Evolutionary conservation across 495 filamentous ascomycete species (phyloP).

Genomic region (Neohortaea acidophila): DNA sequence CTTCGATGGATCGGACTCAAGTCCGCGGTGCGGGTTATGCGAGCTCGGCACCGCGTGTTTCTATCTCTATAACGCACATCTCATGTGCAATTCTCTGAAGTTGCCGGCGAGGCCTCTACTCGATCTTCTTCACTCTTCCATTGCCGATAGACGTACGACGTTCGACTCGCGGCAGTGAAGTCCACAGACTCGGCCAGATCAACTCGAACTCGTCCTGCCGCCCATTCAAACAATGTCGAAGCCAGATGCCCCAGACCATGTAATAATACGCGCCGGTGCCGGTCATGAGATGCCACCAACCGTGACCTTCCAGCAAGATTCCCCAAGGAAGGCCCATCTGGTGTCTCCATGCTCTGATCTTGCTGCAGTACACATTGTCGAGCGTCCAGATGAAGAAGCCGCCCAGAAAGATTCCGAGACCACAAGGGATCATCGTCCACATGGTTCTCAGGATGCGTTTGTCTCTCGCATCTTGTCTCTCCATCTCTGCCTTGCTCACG

Average conservation of each 20-base stretch:
- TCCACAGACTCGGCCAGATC: constrained; percentile 51
- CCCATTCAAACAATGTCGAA: constrained; percentile 63
- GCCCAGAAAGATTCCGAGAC: constrained; percentile 60
- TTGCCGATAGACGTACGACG: constrained; percentile 22
- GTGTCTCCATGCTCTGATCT: constrained; percentile 54
- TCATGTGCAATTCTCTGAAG: too few species aligned
- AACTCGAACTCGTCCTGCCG: constrained; percentile 62
- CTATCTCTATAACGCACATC: too few species aligned
- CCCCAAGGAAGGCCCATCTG: constrained; percentile 78
- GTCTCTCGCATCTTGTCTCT: constrained; percentile 38
- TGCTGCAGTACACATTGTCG: constrained; percentile 67
- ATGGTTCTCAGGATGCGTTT: constrained; percentile 48
- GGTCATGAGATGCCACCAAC: constrained; percentile 80
- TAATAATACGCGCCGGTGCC: constrained; percentile 63
- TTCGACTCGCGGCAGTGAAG: constrained; percentile 50
- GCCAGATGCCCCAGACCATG: constrained; percentile 71
- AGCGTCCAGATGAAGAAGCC: constrained; percentile 81
- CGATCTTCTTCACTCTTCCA: constrained; percentile 33
- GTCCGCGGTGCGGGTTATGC: too few species aligned
- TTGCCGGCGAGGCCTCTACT: too few species aligned
- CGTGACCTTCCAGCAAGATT: constrained; percentile 78
- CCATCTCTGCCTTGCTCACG: constrained; percentile 19
- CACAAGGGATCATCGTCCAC: constrained; percentile 60
- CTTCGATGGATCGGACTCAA: too few species aligned
- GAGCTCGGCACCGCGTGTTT: too few species aligned